These are phyloP conservation scores for Blastobotrys malaysiensis DNA, from an alignment of 1,139 yeast genomes.

Conservation along the genomic window DNA sequence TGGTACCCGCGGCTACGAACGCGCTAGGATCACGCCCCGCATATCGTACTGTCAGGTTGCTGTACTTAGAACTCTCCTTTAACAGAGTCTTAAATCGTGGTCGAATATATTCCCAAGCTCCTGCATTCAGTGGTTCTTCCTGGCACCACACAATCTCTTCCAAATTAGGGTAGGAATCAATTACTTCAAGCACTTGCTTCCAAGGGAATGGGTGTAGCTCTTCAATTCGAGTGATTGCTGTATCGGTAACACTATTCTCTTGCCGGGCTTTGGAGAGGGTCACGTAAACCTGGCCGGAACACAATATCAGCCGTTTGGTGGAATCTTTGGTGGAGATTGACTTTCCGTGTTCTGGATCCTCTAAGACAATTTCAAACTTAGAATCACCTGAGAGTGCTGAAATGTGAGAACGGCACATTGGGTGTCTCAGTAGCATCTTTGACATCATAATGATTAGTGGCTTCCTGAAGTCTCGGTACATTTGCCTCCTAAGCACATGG, in stretches of 20 bases:
- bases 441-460: slow-evolving; percentile 85
- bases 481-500: slow-evolving; percentile 95
- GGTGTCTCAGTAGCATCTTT: slow-evolving; percentile 89
- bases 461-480: slow-evolving; percentile 97
- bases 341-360: slow-evolving; percentile 75
- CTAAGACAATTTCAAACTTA: slow-evolving; percentile 88
- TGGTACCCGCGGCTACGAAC: slow-evolving; percentile 93
- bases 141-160: slow-evolving; percentile 92
- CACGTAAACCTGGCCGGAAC: slow-evolving; percentile 89
- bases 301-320: slow-evolving; percentile 74
- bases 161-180: slow-evolving; percentile 68
- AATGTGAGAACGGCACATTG: slow-evolving; percentile 80
- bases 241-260: slow-evolving; percentile 61
- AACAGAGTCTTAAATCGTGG: slow-evolving; percentile 77
- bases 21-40: slow-evolving; percentile 98
- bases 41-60: slow-evolving; percentile 57
- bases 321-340: slow-evolving; percentile 68
- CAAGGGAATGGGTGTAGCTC: slow-evolving; percentile 97
- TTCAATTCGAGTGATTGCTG: slow-evolving; percentile 82
- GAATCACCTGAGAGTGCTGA: slow-evolving; percentile 82
- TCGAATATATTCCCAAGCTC: slow-evolving; percentile 66
- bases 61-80: slow-evolving; percentile 62
- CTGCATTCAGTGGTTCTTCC: slow-evolving; percentile 97
- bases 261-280: slow-evolving; percentile 84
- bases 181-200: slow-evolving; percentile 78